Percentiles rank a stretch among this genome's conserved stretches.
Conservation (phyloP, 139 green algal genomes). For the Volvox africanus region DNA sequence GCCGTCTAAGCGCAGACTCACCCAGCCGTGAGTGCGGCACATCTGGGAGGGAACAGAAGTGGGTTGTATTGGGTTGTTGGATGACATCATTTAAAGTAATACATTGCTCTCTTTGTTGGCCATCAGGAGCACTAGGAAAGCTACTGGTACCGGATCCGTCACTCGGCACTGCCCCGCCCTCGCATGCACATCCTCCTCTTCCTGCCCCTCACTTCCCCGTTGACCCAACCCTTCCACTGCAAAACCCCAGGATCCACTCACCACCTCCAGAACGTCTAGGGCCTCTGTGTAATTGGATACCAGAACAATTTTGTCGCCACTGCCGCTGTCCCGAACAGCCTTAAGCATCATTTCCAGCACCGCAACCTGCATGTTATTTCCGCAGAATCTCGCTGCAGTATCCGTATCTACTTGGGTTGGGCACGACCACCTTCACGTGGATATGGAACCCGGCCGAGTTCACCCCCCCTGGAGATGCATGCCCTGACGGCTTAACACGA, state of each 20-base stretch:
- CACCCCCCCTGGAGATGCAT: too few relatives aligned
- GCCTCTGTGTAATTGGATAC: constrained; percentile 91
- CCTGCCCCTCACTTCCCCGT: background rate
- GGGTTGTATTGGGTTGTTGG: too few relatives aligned
- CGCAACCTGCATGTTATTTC: constrained; percentile 54
- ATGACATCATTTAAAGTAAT: too few relatives aligned
- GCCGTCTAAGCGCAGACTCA: constrained; percentile 89
- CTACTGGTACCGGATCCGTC: too few relatives aligned
- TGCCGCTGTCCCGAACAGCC: constrained; percentile 53
- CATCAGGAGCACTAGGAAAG: too few relatives aligned
- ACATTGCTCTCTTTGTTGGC: too few relatives aligned
- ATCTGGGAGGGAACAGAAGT: constrained; percentile 53
- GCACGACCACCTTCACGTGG: background rate
- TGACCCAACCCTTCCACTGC: too few relatives aligned
- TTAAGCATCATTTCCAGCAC: constrained; percentile 75
- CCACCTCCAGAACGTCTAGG: constrained; percentile 62
- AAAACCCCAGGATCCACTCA: background rate
- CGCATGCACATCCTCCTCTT: background rate
- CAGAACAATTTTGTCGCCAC: constrained; percentile 75
- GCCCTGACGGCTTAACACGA: too few relatives aligned
- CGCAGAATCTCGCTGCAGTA: background rate
- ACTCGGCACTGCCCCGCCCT: too few relatives aligned
- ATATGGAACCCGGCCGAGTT: too few relatives aligned
- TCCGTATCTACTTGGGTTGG: background rate
- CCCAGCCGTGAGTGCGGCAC: constrained; percentile 85